Evolutionary conservation across 2,329 filamentous ascomycete genomes (phyloP), one percentile per base, ranked within the genome.

Genomic region (Ophiostoma himal-ulmi): DNA sequence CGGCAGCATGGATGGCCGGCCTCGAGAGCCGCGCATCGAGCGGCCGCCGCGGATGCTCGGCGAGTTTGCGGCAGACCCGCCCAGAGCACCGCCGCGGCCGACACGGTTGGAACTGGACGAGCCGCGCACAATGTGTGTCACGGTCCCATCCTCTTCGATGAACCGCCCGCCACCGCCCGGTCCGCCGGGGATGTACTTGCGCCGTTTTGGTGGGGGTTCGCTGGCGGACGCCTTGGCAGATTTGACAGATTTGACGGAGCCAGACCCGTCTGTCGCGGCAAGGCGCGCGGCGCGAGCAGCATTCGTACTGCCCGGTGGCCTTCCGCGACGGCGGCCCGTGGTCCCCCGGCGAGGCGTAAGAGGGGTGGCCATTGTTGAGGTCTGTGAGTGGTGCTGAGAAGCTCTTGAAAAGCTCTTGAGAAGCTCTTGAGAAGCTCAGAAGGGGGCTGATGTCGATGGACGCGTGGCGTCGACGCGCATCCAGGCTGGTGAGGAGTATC

Each of bases 141-240:
- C 70, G 72, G 85, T 82, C 68, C 86, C 86, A 71, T 92, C 87
- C 70, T 89, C 84, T 75, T 96, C 92, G 48, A 95, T 83, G 78
- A 93, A 96, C 77, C 93, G 85, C 26, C 93, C 93, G 71, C 93
- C 93, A 65, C 93, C 93, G 54, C 92, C 93, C 71, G 92, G 90
- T 3, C 93, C 93, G 67, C 93, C 93, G 44, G 94, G 92, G 67
- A 96, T 86, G 81, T 97, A 97, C 79, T 88, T 86, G 75, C 89
- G 85, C 77, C 86, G 87, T 80, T 93, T 93, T 0, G 83, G 83
- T 14, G 90, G 88, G 36, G 89, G 89, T 74, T 91, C 89, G 67
- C 83, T 82, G 60, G 78, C 8, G 11, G 7, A 26, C 0, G 44
- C 44, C n/a, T 48, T 48, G 17, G 10, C 30, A 1, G 62, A 66